These are phyloP conservation scores for Trichophyton mentagrophytes DNA, from an alignment of 2,329 filamentous ascomycete genomes.

Conservation along the genomic window DNA sequence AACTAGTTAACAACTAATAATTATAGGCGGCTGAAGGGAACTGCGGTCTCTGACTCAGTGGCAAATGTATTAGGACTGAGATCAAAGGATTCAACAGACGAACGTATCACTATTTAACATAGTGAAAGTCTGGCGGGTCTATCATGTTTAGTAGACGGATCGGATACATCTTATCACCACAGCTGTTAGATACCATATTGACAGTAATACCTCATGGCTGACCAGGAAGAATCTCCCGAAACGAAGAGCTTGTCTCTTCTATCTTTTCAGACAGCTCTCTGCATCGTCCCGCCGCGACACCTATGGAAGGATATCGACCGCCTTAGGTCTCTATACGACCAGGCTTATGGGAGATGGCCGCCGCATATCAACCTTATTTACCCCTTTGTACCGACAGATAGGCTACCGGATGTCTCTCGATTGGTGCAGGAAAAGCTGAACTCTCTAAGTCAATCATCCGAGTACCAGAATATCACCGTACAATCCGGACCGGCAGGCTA, in stretches of 20 bases:
- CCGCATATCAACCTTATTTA: constrained; percentile 56
- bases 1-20: background rate
- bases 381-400: constrained; percentile 45
- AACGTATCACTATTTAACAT: background rate
- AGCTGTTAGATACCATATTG: background rate
- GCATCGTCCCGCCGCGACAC: constrained; percentile 42
- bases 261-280: constrained; percentile 49
- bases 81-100: background rate
- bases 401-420: constrained; percentile 34
- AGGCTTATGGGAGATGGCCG: constrained; percentile 49
- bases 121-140: background rate
- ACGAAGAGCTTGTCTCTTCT: constrained; percentile 10
- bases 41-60: background rate
- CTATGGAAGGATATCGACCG: constrained; percentile 40
- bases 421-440: constrained; percentile 28
- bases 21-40: background rate
- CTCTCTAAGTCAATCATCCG: background rate
- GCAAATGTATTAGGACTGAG: background rate
- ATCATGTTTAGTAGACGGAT: background rate
- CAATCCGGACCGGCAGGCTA: constrained; percentile 23
- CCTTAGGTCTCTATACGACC: constrained; percentile 51
- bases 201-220: background rate
- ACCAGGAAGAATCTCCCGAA: background rate
- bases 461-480: background rate
- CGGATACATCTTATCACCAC: background rate